Evolutionary conservation across 306 rosid species (phyloP).

Genomic region (Vigna hirtella): DNA sequence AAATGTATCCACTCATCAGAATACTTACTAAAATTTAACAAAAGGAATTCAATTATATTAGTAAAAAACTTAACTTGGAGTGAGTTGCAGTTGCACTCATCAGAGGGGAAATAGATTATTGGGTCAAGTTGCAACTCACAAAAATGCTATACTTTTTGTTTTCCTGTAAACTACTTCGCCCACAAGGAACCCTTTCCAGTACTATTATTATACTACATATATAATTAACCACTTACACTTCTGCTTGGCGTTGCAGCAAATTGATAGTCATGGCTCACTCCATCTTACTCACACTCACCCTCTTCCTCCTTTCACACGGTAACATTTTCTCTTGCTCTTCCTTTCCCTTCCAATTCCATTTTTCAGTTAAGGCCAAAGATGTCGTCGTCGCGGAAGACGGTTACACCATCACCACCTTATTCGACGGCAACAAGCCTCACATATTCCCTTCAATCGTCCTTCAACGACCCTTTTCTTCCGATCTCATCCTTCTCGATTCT

Average conservation of each 20-base stretch:
- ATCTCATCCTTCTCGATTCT: slow-evolving; percentile 67
- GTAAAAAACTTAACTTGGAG: no score
- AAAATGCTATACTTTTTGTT: not conserved
- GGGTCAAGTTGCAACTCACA: not conserved
- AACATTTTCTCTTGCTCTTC: not conserved
- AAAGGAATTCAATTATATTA: no score
- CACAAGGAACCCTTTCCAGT: not conserved
- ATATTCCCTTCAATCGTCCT: slow-evolving; percentile 54
- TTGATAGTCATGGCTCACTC: slow-evolving; percentile 41
- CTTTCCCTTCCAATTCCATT: not conserved
- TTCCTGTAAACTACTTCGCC: not conserved
- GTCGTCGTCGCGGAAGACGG: slow-evolving; percentile 63
- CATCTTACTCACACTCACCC: slow-evolving; percentile 17
- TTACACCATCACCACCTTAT: slow-evolving; percentile 61
- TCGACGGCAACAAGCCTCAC: slow-evolving; percentile 69
- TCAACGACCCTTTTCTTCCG: slow-evolving; percentile 57
- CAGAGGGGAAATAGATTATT: not conserved
- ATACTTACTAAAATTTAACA: no score
- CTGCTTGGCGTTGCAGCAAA: not conserved
- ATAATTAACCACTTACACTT: not conserved
- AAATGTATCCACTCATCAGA: no score
- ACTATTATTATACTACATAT: not conserved
- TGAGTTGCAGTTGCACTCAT: no score
- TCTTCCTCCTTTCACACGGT: slow-evolving; percentile 52
- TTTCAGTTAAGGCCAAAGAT: slow-evolving; percentile 49